phyloP scores from a whole-genome alignment of 1,284 basidiomycete genomes.

The Cutaneotrichosporon dermatis region DNA sequence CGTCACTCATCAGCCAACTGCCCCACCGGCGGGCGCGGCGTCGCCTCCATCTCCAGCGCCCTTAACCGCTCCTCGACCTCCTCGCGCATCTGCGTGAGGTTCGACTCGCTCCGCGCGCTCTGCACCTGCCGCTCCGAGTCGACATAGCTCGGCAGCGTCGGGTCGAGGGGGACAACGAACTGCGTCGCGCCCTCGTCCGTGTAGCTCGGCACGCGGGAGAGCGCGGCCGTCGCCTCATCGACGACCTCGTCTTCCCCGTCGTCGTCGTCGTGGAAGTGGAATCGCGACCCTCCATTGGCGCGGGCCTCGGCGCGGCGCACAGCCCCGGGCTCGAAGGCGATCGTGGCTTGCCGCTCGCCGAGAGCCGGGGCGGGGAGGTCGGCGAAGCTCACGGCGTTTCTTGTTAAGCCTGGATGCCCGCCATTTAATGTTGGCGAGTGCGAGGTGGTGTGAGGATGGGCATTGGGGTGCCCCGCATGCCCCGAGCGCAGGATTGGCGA shows the following conservation, averaged over 20 bases:
- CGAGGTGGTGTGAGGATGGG: not conserved
- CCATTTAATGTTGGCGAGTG: too few species aligned
- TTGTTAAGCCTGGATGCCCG: not conserved
- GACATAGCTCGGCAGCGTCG: slow-evolving; percentile 75
- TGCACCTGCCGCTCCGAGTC: slow-evolving; percentile 50
- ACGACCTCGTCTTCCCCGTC: slow-evolving; percentile 3
- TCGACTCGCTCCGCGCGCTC: slow-evolving; percentile 10
- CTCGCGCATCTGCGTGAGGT: not conserved
- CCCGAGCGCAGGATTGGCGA: slow-evolving; percentile 18
- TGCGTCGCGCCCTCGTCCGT: slow-evolving; percentile 52
- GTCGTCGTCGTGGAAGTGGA: slow-evolving; percentile 5
- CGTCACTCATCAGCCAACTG: too few species aligned
- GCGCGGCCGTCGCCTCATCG: slow-evolving; percentile 26
- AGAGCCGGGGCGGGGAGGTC: slow-evolving; percentile 13
- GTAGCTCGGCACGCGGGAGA: slow-evolving; percentile 68
- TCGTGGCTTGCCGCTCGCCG: slow-evolving; percentile 3
- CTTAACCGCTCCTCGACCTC: not conserved
- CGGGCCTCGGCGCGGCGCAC: not conserved
- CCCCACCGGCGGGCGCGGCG: not conserved
- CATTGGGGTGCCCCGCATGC: not conserved
- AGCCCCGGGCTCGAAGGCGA: slow-evolving; percentile 12
- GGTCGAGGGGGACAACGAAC: slow-evolving; percentile 68
- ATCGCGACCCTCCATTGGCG: not conserved
- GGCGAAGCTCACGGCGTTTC: slow-evolving; percentile 15
- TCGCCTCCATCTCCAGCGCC: not conserved